phyloP scores from a whole-genome alignment of 2,329 filamentous ascomycete species.

The Penicillium sp. region DNA sequence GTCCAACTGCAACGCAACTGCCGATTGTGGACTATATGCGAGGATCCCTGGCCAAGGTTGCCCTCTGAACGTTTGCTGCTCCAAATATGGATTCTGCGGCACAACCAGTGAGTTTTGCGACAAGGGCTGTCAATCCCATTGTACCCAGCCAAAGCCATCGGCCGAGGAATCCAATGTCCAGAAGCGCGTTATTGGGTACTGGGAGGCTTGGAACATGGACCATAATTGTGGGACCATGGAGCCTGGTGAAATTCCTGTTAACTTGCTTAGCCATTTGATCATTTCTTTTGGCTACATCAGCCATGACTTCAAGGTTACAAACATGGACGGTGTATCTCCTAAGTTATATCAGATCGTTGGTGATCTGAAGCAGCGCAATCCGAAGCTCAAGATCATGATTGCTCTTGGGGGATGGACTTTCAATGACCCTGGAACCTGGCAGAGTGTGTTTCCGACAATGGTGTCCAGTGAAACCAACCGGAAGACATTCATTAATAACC shows the following conservation, averaged over 20 bases:
- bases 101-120: slow-evolving; percentile 14
- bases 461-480: slow-evolving; percentile 13
- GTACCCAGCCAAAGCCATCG: background rate
- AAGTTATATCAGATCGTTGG: slow-evolving; percentile 29
- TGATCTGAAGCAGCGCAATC: background rate
- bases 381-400: slow-evolving; percentile 33
- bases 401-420: slow-evolving; percentile 45
- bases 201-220: slow-evolving; percentile 31
- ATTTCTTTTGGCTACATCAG: slow-evolving; percentile 2
- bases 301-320: too few species aligned
- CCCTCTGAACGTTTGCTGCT: slow-evolving; percentile 1
- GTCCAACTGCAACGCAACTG: slow-evolving; percentile 22
- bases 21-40: slow-evolving; percentile 23
- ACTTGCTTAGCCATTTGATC: slow-evolving; percentile 4
- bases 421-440: slow-evolving; percentile 29
- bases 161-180: background rate
- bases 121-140: slow-evolving; percentile 13
- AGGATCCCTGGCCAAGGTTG: background rate
- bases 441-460: slow-evolving; percentile 23
- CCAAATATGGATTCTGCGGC: slow-evolving; percentile 17
- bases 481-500: slow-evolving; percentile 35
- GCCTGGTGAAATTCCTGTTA: slow-evolving; percentile 10
- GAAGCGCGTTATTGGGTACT: slow-evolving; percentile 34
- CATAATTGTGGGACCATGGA: background rate
- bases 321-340: background rate